Evolutionary conservation across 2,329 filamentous ascomycete genomes (phyloP).

Genomic region (Penicillium capsulatum): DNA sequence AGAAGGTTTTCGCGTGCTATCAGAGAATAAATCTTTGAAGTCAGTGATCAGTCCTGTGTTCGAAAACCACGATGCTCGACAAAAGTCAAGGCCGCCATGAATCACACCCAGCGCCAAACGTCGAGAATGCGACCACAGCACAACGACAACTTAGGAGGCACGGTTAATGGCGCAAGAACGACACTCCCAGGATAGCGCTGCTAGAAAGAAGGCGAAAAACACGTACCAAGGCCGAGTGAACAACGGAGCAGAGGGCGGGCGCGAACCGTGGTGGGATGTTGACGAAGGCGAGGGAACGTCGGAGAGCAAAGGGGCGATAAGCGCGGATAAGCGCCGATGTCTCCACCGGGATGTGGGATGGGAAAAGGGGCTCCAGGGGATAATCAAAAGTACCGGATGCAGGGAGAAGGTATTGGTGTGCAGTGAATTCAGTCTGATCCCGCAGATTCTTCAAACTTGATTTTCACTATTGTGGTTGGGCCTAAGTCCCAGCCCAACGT

Average conservation of each 20-base stretch:
- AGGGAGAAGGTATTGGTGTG: not conserved
- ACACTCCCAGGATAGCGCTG: too few relatives aligned
- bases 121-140: conserved; percentile 1
- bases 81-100: not conserved
- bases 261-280: conserved; percentile 24
- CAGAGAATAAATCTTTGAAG: too few relatives aligned
- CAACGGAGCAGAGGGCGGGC: conserved; percentile 1
- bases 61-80: too few relatives aligned
- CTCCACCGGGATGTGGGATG: conserved; percentile 13
- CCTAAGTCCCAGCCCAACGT: conserved; percentile 13
- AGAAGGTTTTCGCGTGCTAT: not conserved
- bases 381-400: too few relatives aligned
- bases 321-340: conserved; percentile 25
- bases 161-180: too few relatives aligned
- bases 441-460: not conserved
- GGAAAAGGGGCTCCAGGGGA: conserved; percentile 3
- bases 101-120: conserved; percentile 1
- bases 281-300: conserved; percentile 18
- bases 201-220: not conserved
- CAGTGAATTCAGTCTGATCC: not conserved
- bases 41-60: too few relatives aligned
- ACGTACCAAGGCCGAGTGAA: conserved; percentile 7
- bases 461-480: conserved; percentile 12
- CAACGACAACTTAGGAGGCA: too few relatives aligned
- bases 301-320: conserved; percentile 27